Evolutionary conservation across 2,329 filamentous ascomycete species (phyloP).

Genomic region (Fusarium praegraminearum): DNA sequence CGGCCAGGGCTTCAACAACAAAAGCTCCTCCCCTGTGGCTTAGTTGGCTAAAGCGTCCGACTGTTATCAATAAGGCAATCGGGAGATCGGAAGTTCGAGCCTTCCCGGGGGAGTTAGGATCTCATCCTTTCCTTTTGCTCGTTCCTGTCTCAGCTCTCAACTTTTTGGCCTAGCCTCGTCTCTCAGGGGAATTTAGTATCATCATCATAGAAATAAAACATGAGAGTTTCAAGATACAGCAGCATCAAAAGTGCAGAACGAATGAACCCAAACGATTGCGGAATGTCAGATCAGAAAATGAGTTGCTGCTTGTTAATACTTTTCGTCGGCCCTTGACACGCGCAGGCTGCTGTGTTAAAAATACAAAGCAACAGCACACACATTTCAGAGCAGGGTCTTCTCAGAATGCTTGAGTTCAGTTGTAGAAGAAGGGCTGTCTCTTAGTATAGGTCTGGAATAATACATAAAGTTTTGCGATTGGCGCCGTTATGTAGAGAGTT

Average conservation of each 20-base stretch:
- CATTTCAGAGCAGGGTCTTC: not conserved
- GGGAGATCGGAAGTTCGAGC: slow-evolving; percentile 49
- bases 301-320: not conserved
- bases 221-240: no score
- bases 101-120: slow-evolving; percentile 44
- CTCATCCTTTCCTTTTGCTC: not conserved
- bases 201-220: not conserved
- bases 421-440: no score
- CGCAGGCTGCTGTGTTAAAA: not conserved
- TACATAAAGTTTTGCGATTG: not conserved
- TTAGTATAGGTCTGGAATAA: not conserved
- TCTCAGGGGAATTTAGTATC: not conserved
- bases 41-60: slow-evolving; percentile 46
- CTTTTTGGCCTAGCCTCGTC: not conserved
- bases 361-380: not conserved
- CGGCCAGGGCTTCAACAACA: not conserved
- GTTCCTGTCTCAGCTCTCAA: not conserved
- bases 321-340: not conserved
- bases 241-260: not conserved
- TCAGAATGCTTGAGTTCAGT: not conserved
- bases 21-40: slow-evolving; percentile 38
- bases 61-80: slow-evolving; percentile 42
- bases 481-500: not conserved
- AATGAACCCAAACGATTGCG: not conserved
- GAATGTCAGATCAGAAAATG: not conserved